Evolutionary conservation across 2,329 filamentous ascomycete species (phyloP), one percentile per base, ranked within the genome.

Genomic region (Nothophoma quercina): DNA sequence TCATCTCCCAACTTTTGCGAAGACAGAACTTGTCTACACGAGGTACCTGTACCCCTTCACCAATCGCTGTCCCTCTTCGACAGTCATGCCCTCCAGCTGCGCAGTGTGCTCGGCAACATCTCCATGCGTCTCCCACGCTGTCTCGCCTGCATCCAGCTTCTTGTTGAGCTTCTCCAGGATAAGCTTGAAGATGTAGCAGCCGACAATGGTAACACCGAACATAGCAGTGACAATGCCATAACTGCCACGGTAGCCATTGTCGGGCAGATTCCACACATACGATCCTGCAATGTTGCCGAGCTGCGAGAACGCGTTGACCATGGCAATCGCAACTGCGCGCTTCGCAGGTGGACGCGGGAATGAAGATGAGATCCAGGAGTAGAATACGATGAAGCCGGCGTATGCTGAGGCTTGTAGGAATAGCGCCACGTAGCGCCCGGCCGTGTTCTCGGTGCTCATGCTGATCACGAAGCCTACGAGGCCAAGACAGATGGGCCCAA

Each of bases 151-250:
- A 45, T 73, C 69, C 18, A 73, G 56, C 55, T 65, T 56, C 69
- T 68, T 71, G 22, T 73, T 73, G 36, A 71, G 32, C 1, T 55
- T 45, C 21, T 64, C 36, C 25, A 73, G 28, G 21, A 73, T 65
- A 2, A 66, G 10, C 52, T 56, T 67, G 48, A 73, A 72, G 9
- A 67, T 45, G 18, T 55, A 67, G 52, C 80, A 85, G 5, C 83
- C 83, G 0, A 77, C 28, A 25, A 85, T 80, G 0, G 85, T 83
- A 32, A 85, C 61, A 3, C 83, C 83, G 63, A 87, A 88, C 85
- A 88, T 88, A 64, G 83, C 77, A 12, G 82, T 80, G 5, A 88
- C 85, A 50, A 88, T 85, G 4, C 83, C 85, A 62, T 88, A 88
- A 55, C 83, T 86, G 74, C 84, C 81, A 58, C 85, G 80, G 75